A percentile compares a stretch with the other conserved stretches of the same genome.
Conservation (phyloP, 805 yeast genomes). For the Candida railenensis region DNA sequence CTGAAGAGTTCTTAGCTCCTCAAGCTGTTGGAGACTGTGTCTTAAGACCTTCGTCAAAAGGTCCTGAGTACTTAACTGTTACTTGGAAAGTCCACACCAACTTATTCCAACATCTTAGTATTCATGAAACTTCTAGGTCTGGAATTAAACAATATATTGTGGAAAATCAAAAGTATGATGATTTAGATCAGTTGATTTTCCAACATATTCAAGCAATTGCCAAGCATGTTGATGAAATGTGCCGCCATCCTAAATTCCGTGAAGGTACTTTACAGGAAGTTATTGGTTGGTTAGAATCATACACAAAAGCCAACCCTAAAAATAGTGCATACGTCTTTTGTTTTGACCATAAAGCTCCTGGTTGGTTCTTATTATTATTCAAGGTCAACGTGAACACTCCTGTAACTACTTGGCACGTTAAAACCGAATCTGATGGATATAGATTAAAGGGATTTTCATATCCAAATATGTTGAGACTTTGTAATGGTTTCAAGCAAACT, state of each 20-base stretch:
- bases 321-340: slow-evolving; percentile 90
- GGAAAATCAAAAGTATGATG: slow-evolving; percentile 71
- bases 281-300: slow-evolving; percentile 81
- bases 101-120: slow-evolving; percentile 87
- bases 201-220: slow-evolving; percentile 84
- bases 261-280: slow-evolving; percentile 78
- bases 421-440: slow-evolving; percentile 85
- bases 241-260: slow-evolving; percentile 83
- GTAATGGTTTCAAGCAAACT: slow-evolving; percentile 90
- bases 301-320: slow-evolving; percentile 86
- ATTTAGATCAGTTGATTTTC: slow-evolving; percentile 89
- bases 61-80: slow-evolving; percentile 81
- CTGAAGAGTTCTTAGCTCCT: slow-evolving; percentile 90
- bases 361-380: slow-evolving; percentile 87
- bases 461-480: slow-evolving; percentile 83
- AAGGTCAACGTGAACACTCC: slow-evolving; percentile 71
- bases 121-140: slow-evolving; percentile 70
- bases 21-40: slow-evolving; percentile 88
- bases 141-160: slow-evolving; percentile 57
- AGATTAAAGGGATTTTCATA: slow-evolving; percentile 76
- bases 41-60: slow-evolving; percentile 91
- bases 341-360: slow-evolving; percentile 86
- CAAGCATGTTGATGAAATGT: slow-evolving; percentile 79
- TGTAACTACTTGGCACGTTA: slow-evolving; percentile 84
- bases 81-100: slow-evolving; percentile 96